A percentile compares a stretch with the other conserved stretches of the same genome.
Conservation (phyloP, 768 basidiomycete species). For the Hericium coralloides region DNA sequence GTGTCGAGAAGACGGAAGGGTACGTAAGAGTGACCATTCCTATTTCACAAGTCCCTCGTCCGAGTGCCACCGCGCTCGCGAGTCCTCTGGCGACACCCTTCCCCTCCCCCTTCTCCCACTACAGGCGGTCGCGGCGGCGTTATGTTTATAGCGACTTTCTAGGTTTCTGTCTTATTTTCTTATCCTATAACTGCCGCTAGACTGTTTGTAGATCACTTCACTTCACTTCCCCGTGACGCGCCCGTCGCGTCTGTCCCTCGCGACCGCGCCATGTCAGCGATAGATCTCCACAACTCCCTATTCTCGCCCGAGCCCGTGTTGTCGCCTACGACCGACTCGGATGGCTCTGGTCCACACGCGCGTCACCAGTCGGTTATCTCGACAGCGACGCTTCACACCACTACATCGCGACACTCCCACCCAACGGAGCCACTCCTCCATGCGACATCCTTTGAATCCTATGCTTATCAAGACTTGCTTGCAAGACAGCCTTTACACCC, state of each 20-base stretch:
- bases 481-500: slow-evolving; percentile 36
- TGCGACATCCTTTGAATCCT: slow-evolving; percentile 16
- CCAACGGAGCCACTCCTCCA: slow-evolving; percentile 24
- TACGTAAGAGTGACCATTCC: too few relatives aligned
- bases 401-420: slow-evolving; percentile 20
- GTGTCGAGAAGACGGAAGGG: too few relatives aligned
- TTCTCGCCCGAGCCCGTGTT: background rate
- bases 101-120: too few relatives aligned
- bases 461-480: slow-evolving; percentile 29
- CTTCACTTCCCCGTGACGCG: background rate
- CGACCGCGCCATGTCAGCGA: slow-evolving; percentile 11
- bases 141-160: too few relatives aligned
- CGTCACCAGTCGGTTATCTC: slow-evolving; percentile 23
- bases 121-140: too few relatives aligned
- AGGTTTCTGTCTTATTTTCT: too few relatives aligned
- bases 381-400: slow-evolving; percentile 19
- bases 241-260: background rate
- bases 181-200: too few relatives aligned
- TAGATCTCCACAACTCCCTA: background rate
- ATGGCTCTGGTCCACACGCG: slow-evolving; percentile 9
- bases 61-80: too few relatives aligned
- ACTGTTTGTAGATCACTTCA: background rate
- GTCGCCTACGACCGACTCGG: background rate
- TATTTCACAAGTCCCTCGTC: too few relatives aligned
- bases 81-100: too few relatives aligned